Evolutionary conservation across 176 grass and related monocot species (phyloP).

Genomic region (Avena sativa): DNA sequence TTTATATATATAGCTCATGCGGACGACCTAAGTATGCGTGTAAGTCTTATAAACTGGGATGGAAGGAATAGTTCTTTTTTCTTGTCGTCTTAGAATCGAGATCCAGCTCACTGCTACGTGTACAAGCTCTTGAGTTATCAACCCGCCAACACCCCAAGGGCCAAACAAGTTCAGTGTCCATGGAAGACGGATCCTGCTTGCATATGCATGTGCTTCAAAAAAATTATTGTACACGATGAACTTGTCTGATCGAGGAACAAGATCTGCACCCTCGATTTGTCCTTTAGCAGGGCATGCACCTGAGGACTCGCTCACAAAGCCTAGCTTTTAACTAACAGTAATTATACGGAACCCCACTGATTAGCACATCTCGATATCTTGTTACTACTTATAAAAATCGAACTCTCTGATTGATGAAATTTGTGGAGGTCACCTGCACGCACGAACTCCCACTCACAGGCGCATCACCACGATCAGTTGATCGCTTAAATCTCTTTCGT

Average conservation of each 20-base stretch:
- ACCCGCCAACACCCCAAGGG: background rate
- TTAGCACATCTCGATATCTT: slow-evolving; percentile 18
- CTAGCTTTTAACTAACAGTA: background rate
- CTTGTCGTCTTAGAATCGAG: too few species aligned
- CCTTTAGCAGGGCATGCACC: slow-evolving; percentile 34
- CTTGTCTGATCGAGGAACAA: background rate
- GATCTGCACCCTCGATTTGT: background rate
- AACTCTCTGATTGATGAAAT: slow-evolving; percentile 10
- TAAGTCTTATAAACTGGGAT: too few species aligned
- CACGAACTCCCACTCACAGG: background rate
- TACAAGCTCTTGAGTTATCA: background rate
- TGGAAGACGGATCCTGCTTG: background rate
- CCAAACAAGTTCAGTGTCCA: background rate
- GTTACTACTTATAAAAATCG: background rate
- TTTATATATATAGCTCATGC: too few species aligned
- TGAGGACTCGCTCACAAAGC: background rate
- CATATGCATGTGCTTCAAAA: background rate
- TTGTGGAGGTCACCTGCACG: slow-evolving; percentile 30
- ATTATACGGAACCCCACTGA: background rate
- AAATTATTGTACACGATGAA: background rate
- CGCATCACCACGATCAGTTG: background rate
- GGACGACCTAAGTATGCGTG: too few species aligned
- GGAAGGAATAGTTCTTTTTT: too few species aligned
- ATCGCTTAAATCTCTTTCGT: slow-evolving; percentile 1
- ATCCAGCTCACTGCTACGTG: background rate